Evolutionary conservation across 2,329 filamentous ascomycete species (phyloP), one percentile per base, ranked within the genome.

Genomic region (Epichloe uncinata): DNA sequence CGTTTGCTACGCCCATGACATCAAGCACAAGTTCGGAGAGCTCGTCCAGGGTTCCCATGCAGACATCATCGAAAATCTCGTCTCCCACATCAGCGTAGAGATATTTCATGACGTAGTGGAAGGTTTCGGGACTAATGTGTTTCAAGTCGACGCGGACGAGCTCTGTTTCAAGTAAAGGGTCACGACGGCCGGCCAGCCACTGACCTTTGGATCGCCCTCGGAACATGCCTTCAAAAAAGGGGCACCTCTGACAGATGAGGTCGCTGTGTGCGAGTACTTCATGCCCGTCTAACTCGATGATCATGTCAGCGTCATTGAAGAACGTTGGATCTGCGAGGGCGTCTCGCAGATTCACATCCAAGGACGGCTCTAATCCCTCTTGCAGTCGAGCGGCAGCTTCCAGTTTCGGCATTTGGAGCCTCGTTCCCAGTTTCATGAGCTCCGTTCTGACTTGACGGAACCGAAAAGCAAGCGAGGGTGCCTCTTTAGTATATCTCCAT

Each of bases 171-270:
- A 60, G 57, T 43, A 62, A 58, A 5, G 58, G 62, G 47, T 75
- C 69, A n/a, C 80, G 79, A 48, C 89, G 79, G 34, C 78, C 77
- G 45, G 82, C 76, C 18, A 98, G 74, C 93, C 93, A 98, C 57
- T 79, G 78, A 0, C 93, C 93, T 40, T 78, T 77, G 7, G 93
- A 87, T 42, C 88, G 82, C n/a, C 93, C 93, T 57, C 87, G 75
- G 65, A 96, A 97, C 42, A 98, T 73, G 1, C 85, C 86, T 54
- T 91, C 74, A 56, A 98, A 73, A 96, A 96, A 98, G 0, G 88
- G 89, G 58, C 90, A 96, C 56, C 93, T 76, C 59, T 84, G 82
- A 56, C 88, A 90, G 36, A 96, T 65, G 3, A 97, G 66, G 4
- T 82, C 74, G 55, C 87, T 91, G 60, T 98, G 93, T 1, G 85